These are phyloP conservation scores for Trifolium repens DNA, from an alignment of 306 rosid genomes.

Conservation along the genomic window DNA sequence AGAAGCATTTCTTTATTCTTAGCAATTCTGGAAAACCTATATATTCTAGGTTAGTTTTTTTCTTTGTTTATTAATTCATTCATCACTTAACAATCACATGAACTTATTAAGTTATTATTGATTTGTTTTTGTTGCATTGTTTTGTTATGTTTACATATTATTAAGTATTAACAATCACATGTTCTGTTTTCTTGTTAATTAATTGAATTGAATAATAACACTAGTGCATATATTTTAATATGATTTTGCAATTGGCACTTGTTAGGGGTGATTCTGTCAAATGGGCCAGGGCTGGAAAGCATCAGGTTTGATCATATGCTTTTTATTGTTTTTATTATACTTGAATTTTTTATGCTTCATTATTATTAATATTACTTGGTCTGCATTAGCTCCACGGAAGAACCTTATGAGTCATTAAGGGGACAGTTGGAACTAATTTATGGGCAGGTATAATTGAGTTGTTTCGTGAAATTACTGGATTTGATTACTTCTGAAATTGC, in stretches of 20 bases:
- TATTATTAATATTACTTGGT: conserved; percentile 54
- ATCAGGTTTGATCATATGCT: conserved; percentile 63
- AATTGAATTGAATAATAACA: not conserved
- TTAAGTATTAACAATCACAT: conserved; percentile 58
- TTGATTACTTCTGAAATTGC: conserved; percentile 29
- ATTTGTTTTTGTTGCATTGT: conserved; percentile 13
- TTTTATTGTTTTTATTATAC: conserved; percentile 16
- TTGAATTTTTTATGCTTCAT: conserved; percentile 15
- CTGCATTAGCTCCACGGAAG: conserved; percentile 97
- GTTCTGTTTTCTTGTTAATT: conserved; percentile 31
- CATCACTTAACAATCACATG: not conserved
- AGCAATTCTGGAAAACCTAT: conserved; percentile 97
- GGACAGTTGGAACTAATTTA: conserved; percentile 93
- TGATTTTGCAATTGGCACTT: conserved; percentile 31
- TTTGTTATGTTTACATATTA: conserved; percentile 20
- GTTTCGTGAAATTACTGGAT: conserved; percentile 2
- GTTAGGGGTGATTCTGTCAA: conserved; percentile 85
- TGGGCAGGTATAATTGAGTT: conserved; percentile 73
- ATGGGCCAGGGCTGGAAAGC: conserved; percentile 88
- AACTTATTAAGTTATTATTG: not conserved
- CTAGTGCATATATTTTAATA: not conserved
- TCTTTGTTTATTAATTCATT: not conserved
- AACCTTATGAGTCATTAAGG: conserved; percentile 84
- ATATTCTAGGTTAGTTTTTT: conserved; percentile 77
- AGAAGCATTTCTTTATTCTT: conserved; percentile 91